phyloP scores from a whole-genome alignment of 2,329 filamentous ascomycete genomes.

The Alternaria rosae region DNA sequence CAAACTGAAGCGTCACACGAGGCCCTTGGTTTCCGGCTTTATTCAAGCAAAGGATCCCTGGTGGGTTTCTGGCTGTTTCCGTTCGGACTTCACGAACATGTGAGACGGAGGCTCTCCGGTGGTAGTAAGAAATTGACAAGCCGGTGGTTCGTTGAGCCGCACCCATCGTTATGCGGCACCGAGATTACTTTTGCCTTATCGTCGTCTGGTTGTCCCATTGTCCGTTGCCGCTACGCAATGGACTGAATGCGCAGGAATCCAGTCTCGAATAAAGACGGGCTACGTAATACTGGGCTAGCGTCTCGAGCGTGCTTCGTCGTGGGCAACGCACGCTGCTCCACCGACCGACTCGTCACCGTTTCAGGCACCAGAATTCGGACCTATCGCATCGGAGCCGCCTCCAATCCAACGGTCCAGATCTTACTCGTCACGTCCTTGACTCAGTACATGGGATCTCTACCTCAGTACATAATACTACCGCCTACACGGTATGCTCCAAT shows the following conservation, averaged over 20 bases:
- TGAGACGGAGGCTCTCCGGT: slow-evolving; percentile 4
- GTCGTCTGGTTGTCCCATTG: slow-evolving; percentile 3
- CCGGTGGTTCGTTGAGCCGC: slow-evolving; percentile 4
- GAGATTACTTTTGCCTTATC: slow-evolving; percentile 18
- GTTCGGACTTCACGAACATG: background rate
- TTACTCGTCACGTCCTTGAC: background rate
- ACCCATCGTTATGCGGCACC: slow-evolving; percentile 4
- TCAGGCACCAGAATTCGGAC: slow-evolving; percentile 41
- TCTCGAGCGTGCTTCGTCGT: slow-evolving; percentile 26
- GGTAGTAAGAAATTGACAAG: slow-evolving; percentile 15
- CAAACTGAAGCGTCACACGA: slow-evolving; percentile 30
- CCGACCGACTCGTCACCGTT: slow-evolving; percentile 26
- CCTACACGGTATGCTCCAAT: background rate
- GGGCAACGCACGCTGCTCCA: slow-evolving; percentile 17
- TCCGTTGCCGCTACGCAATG: slow-evolving; percentile 9
- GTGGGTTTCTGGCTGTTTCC: slow-evolving; percentile 10
- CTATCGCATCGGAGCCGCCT: slow-evolving; percentile 37
- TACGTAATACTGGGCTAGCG: slow-evolving; percentile 24
- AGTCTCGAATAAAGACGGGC: slow-evolving; percentile 16
- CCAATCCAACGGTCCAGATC: slow-evolving; percentile 5
- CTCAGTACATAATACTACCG: slow-evolving; percentile 4
- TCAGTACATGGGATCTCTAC: background rate
- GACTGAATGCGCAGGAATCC: slow-evolving; percentile 6
- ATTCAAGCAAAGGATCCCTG: slow-evolving; percentile 26
- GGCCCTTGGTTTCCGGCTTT: slow-evolving; percentile 4